Base-by-base conservation (phyloP, 225 moss, liverwort and hornwort species). In the Marchantia polymorpha region DNA sequence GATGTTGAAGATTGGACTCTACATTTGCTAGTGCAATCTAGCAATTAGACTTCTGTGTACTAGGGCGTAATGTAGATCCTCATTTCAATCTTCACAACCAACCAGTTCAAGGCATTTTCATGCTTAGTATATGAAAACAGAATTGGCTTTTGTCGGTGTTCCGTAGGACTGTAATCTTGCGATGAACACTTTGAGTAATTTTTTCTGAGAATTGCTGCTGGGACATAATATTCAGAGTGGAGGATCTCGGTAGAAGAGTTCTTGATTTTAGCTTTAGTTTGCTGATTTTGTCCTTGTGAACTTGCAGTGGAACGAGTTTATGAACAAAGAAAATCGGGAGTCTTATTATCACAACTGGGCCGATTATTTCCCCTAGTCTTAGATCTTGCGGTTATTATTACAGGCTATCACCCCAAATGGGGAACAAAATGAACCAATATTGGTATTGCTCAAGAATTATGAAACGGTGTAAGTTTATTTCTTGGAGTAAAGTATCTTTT, bases 301-400 rank as follows among this genome's bases (percentile, higher is more conserved):
- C 52, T 25, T 15, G 86, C 92, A 96, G 97, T 97, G 97, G 97
- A 97, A 97, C 79, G 91, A 93, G 80, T 87, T 91, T 7, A 89
- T 97, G 94, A 88, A 84, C 80, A 93, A 93, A 86, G 91, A 81
- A 73, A 90, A 90, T 81, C 91, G 97, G 77, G 93, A 97, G 11
- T 82, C 94, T 4, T 97, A 97, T 83, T 97, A 97, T 82, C 97
- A 97, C 82, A 94, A 94, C 79, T 94, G 97, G 97, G 86, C 86
- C 10, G 97, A 97, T 72, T 94, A 93, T 80, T 97, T 97, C 83
- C 94, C 97, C 74, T 97, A 88, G 92, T 72, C 69, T 23, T 5
- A 51, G 53, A n/a, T 10, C 20, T 73, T 13, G 14, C 52, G 49
- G 25, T 73, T 73, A 52, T 5, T 16, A 49, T 27, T 48, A 5